phyloP scores from a whole-genome alignment of 768 basidiomycete genomes.

The Dentipellis sp. region DNA sequence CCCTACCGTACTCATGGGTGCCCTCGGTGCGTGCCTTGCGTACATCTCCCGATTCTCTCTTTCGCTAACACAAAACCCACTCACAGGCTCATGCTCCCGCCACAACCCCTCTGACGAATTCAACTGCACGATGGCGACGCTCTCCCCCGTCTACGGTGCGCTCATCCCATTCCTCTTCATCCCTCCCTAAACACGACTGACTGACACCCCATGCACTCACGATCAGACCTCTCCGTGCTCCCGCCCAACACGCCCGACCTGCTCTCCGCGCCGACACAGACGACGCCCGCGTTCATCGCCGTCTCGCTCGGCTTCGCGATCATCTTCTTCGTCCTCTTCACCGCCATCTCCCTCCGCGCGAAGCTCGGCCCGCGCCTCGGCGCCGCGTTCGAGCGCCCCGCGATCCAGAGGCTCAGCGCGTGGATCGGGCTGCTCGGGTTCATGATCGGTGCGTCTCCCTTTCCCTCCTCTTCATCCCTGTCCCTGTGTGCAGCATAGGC shows the following conservation, averaged over 20 bases:
- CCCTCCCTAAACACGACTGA: slow-evolving; percentile 1
- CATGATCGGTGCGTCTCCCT: slow-evolving; percentile 44
- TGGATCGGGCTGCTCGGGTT: slow-evolving; percentile 78
- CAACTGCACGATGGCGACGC: slow-evolving; percentile 45
- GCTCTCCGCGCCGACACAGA: slow-evolving; percentile 50
- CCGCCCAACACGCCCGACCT: slow-evolving; percentile 46
- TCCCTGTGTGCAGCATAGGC: neutral
- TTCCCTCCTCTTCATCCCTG: neutral
- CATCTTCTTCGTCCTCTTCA: slow-evolving; percentile 59
- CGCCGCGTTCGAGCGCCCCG: slow-evolving; percentile 42
- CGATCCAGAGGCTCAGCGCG: slow-evolving; percentile 48
- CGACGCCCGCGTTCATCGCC: slow-evolving; percentile 56
- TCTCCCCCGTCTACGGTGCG: slow-evolving; percentile 58
- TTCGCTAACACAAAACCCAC: slow-evolving; percentile 1
- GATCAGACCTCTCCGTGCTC: slow-evolving; percentile 65
- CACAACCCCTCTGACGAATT: slow-evolving; percentile 36
- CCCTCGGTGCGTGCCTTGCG: slow-evolving; percentile 39
- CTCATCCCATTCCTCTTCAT: slow-evolving; percentile 1
- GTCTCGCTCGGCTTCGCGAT: slow-evolving; percentile 46
- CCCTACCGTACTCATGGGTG: slow-evolving; percentile 57
- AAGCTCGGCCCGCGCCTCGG: slow-evolving; percentile 47
- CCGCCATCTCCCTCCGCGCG: slow-evolving; percentile 55
- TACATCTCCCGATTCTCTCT: neutral
- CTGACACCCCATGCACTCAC: neutral
- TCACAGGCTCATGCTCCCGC: slow-evolving; percentile 60